Evolutionary conservation across 2,329 filamentous ascomycete genomes (phyloP).

Genomic region (Diaporthe aspalathi): DNA sequence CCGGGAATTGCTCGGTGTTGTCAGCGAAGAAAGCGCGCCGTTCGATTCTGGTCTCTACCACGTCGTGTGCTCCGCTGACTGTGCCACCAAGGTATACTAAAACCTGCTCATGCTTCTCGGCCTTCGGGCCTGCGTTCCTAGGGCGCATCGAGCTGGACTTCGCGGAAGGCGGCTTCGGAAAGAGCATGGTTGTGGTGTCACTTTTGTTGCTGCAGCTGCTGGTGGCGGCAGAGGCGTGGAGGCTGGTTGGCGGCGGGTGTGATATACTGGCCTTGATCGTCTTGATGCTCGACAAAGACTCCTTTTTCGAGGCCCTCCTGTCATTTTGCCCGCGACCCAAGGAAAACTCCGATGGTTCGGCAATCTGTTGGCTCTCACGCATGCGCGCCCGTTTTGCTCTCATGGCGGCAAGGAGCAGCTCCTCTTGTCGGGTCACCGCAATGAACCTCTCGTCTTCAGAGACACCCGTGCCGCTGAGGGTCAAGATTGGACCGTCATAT

Average conservation of each 20-base stretch:
- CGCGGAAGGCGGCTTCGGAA: slow-evolving; percentile 25
- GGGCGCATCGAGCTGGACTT: slow-evolving; percentile 9
- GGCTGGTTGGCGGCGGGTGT: slow-evolving; percentile 2
- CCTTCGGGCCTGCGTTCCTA: not conserved
- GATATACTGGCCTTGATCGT: slow-evolving; percentile 31
- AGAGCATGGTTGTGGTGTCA: slow-evolving; percentile 3
- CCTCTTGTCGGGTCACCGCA: slow-evolving; percentile 68
- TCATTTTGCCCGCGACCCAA: not conserved
- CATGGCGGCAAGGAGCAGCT: slow-evolving; percentile 68
- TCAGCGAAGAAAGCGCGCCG: slow-evolving; percentile 45
- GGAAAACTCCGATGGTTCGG: not conserved
- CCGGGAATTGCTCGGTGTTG: slow-evolving; percentile 40
- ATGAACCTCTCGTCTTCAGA: slow-evolving; percentile 59
- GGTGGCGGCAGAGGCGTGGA: slow-evolving; percentile 5
- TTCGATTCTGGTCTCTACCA: slow-evolving; percentile 44
- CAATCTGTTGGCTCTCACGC: slow-evolving; percentile 54
- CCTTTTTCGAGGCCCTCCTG: slow-evolving; percentile 34
- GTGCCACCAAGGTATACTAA: slow-evolving; percentile 42
- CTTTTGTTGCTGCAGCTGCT: slow-evolving; percentile 16
- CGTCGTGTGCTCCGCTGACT: slow-evolving; percentile 36
- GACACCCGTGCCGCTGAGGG: slow-evolving; percentile 40
- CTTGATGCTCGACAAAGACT: slow-evolving; percentile 36
- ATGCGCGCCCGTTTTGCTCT: slow-evolving; percentile 67
- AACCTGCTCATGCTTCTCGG: slow-evolving; percentile 40
- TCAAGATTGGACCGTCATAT: slow-evolving; percentile 49